Evolutionary conservation across 2,329 filamentous ascomycete genomes (phyloP).

Genomic region (Microdochium bolleyi): DNA sequence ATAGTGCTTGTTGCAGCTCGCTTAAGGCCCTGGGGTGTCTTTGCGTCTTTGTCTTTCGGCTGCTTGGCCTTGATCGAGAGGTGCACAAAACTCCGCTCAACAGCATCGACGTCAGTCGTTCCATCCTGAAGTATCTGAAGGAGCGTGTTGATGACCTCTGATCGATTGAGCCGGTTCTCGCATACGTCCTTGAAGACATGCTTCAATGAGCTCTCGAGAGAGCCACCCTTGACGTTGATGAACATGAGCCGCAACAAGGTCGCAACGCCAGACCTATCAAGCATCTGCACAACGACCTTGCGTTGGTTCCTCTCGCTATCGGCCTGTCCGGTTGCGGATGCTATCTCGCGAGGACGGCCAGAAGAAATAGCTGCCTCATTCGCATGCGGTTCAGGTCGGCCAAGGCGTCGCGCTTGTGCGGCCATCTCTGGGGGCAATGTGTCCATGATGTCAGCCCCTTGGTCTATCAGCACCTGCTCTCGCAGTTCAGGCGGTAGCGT

Average conservation of each 20-base stretch:
- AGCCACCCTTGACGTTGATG: slow-evolving; percentile 75
- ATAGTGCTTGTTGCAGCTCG: slow-evolving; percentile 58
- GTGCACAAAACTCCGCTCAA: slow-evolving; percentile 92
- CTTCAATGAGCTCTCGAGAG: slow-evolving; percentile 75
- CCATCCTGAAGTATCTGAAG: slow-evolving; percentile 94
- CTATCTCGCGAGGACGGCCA: slow-evolving; percentile 13
- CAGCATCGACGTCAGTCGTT: slow-evolving; percentile 83
- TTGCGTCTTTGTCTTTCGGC: slow-evolving; percentile 55
- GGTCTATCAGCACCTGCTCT: slow-evolving; percentile 82
- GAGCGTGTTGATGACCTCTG: slow-evolving; percentile 87
- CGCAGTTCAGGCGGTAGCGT: slow-evolving; percentile 80
- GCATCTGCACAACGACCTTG: slow-evolving; percentile 85
- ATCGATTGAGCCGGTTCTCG: slow-evolving; percentile 90
- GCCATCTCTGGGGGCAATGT: slow-evolving; percentile 79
- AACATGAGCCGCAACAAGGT: slow-evolving; percentile 99
- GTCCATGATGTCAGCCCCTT: slow-evolving; percentile 80
- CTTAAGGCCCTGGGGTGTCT: slow-evolving; percentile 76
- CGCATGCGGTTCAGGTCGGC: slow-evolving; percentile 24
- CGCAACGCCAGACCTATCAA: slow-evolving; percentile 91
- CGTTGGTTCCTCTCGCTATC: slow-evolving; percentile 56
- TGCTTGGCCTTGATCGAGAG: slow-evolving; percentile 87
- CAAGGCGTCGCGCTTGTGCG: slow-evolving; percentile 71
- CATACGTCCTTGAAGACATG: slow-evolving; percentile 86
- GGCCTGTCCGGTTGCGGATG: slow-evolving; percentile 14
- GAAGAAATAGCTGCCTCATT: slow-evolving; percentile 32